phyloP scores from a whole-genome alignment of 2,329 filamentous ascomycete species.

The Xylaria sp. region DNA sequence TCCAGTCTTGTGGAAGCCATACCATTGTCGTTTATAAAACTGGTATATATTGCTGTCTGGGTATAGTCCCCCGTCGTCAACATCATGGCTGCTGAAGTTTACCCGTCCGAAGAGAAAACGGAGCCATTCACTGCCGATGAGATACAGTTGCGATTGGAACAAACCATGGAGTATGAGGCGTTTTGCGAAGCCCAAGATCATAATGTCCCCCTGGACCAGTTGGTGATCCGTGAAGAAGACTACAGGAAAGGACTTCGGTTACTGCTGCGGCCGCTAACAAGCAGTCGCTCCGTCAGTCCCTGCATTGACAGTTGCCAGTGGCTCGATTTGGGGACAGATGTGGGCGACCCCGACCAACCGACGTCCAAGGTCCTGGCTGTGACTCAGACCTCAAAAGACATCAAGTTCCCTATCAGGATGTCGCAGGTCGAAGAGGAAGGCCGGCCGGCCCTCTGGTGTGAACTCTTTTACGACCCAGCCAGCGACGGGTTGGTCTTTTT shows the following conservation, averaged over 20 bases:
- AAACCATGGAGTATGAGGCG: constrained; percentile 42
- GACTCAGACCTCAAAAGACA: constrained; percentile 54
- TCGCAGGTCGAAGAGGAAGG: constrained; percentile 41
- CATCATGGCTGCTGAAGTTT: constrained; percentile 45
- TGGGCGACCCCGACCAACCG: constrained; percentile 46
- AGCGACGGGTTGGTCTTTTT: constrained; percentile 54
- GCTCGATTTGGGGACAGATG: constrained; percentile 51
- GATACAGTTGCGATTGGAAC: constrained; percentile 44
- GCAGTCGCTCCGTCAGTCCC: constrained; percentile 50
- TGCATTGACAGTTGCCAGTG: constrained; percentile 53
- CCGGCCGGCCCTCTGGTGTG: constrained; percentile 51
- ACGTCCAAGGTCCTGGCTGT: constrained; percentile 54
- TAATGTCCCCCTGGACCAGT: constrained; percentile 49
- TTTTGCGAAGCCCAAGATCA: constrained; percentile 36
- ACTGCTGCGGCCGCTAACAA: constrained; percentile 50
- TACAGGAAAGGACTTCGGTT: constrained; percentile 53
- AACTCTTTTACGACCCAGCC: constrained; percentile 55
- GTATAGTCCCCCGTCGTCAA: constrained; percentile 14
- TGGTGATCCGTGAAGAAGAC: constrained; percentile 47
- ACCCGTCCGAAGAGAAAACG: constrained; percentile 47
- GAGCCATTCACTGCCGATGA: constrained; percentile 55
- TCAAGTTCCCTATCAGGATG: constrained; percentile 55
- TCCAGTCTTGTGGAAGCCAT: constrained; percentile 2
- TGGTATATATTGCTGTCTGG: constrained; percentile 2
- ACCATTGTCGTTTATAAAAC: constrained; percentile 7